These are phyloP conservation scores for Triglochin maritima DNA, from an alignment of 106 monocot species.

Conservation along the genomic window DNA sequence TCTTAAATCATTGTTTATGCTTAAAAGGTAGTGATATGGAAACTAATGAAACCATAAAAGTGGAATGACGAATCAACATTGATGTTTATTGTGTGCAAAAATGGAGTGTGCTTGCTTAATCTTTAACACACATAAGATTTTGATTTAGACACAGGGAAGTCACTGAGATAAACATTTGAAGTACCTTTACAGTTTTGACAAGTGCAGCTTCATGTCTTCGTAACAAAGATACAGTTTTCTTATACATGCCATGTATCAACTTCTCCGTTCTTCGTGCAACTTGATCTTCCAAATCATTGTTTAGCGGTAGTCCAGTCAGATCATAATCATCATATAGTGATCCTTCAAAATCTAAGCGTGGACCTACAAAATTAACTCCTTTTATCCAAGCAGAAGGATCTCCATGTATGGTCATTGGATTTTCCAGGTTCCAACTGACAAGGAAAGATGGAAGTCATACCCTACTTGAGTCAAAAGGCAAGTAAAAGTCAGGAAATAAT, in stretches of 20 bases:
- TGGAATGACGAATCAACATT: too few species aligned
- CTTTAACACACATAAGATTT: background rate
- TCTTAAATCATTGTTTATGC: too few species aligned
- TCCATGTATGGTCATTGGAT: slow-evolving; percentile 78
- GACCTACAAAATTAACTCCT: slow-evolving; percentile 51
- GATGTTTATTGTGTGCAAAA: background rate
- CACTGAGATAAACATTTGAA: background rate
- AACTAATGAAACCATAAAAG: too few species aligned
- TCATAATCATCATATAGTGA: slow-evolving; percentile 72
- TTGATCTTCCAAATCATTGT: slow-evolving; percentile 58
- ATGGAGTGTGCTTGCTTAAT: background rate
- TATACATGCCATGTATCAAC: slow-evolving; percentile 45
- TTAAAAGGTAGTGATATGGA: too few species aligned
- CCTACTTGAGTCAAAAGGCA: background rate
- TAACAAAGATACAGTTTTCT: slow-evolving; percentile 43
- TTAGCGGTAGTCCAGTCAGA: slow-evolving; percentile 50
- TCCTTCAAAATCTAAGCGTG: slow-evolving; percentile 74
- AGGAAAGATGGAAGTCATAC: background rate
- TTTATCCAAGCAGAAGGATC: slow-evolving; percentile 65
- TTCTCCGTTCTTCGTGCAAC: slow-evolving; percentile 63
- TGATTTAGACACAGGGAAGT: too few species aligned
- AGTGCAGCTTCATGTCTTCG: slow-evolving; percentile 58
- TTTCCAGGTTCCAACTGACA: slow-evolving; percentile 85
- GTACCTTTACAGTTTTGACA: slow-evolving; percentile 69
- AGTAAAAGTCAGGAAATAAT: background rate